Base-by-base conservation (phyloP, 2,329 filamentous ascomycete species). In the Curvularia lunata region DNA sequence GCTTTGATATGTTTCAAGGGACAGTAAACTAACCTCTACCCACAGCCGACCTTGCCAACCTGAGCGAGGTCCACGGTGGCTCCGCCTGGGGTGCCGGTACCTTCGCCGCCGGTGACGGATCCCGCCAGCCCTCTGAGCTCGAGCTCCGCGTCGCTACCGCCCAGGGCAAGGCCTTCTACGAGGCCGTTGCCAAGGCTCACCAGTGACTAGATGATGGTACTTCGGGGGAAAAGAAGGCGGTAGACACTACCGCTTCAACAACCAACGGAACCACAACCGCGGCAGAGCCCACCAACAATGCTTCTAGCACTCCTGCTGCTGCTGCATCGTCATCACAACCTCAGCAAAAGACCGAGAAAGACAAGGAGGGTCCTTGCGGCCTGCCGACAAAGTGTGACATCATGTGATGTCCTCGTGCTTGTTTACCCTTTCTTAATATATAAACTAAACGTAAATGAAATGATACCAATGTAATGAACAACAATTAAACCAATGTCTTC, bases 21-120 rank as follows among this genome's bases (percentile, higher is more conserved):
- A 9, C 28, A 19, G 7, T 18, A 9, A 32, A 12, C 49, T 53
- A 27, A 42, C 54, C 42, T 40, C 37, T n/a, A n/a, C 1, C 16
- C 25, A 16, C 41, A 70, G 66, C 75, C 59, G 80, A 87, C 63
- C 80, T 97, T 65, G 76, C 88, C 65, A 88, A 93, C 80, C 78
- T 97, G 34, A 75, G 75, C 28, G 92, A 97, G 83, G 84, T 95
- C 63, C 91, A 91, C 76, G 95, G 95, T 73, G 95, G 95, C 61
- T 87, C 85, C 60, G 84, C 95, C 38, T 99, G 95, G 95, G 95
- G 94, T 71, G 93, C 94, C 32, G 95, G 95, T 75, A 97, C 94
- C 65, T 96, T 97, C 70, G 84, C 93, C 62, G 87, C 76, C 61
- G 83, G 75, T 59, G 92, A 97, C 70, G 95, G 95, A 69, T 91